Base-by-base conservation (phyloP, 305 asterid genomes). In the Fraxinus sp. region DNA sequence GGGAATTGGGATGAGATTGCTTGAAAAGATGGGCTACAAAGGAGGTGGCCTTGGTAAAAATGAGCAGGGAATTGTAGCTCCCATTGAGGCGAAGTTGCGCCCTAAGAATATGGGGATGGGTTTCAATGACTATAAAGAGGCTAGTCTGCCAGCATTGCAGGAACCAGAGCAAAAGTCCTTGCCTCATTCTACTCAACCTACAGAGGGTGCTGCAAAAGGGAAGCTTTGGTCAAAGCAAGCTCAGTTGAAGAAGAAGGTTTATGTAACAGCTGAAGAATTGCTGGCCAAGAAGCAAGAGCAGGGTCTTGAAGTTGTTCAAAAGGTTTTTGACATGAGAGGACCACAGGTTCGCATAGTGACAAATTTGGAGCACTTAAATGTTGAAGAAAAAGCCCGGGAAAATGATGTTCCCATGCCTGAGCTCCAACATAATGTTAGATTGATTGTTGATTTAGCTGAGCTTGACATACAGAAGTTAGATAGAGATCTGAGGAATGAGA, bases 31-130 rank as follows among this genome's bases (percentile, higher is more conserved):
- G 99, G 98, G 99, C 22, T 94, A 94, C 81, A 91, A 79, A 86
- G 99, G 99, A 81, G 98, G 98, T 30, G 98, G 98, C 39, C 93
- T 96, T 82, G 99, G 99, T 74, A 96, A 89, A 89, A 91, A 94
- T 75, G 78, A 84, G 80, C 98, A 94, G 91, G 98, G 99, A 22
- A 94, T 92, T 70, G 41, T 88, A 24, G 93, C 95, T 84, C 99
- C 99, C 2, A 84, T 95, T 35, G 97, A 94, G 87, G 93, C 92
- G 5, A 92, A 89, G 88, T 64, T 94, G 84, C 94, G 97, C 28
- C 99, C 98, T 3, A 93, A 95, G 89, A 91, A 89, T 37, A 90
- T 90, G 98, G 99, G 99, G 36, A 90, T 95, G 95, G 99, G 99
- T 81, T 94, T 92, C 84, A 92, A 93, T 81, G 95, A 93, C 87